A percentile compares a stretch with the other conserved stretches of the same genome.
These are phyloP conservation scores for Cystobasidiaceae sp. DNA, from an alignment of 1,284 basidiomycete species.

Conservation along the genomic window DNA sequence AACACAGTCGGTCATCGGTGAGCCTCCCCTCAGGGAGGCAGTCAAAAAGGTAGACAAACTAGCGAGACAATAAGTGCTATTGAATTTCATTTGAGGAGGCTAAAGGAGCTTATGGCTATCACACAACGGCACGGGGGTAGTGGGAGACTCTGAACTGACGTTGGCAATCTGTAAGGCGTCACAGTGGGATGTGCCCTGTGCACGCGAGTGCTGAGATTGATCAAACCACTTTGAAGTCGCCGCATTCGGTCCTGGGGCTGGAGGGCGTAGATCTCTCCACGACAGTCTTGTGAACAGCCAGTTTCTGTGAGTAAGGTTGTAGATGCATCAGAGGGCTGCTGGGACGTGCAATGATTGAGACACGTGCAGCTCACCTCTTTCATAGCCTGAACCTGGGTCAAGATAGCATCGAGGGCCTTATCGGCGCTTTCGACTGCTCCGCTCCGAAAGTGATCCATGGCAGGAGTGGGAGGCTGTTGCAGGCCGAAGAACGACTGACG, in stretches of 20 bases:
- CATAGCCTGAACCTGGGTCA: constrained; percentile 15
- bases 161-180: background rate
- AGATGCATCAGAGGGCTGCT: background rate
- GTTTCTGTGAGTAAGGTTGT: background rate
- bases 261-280: background rate
- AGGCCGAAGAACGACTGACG: background rate
- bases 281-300: constrained; percentile 3
- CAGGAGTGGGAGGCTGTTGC: background rate
- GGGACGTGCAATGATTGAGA: too few relatives aligned
- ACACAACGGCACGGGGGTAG: background rate
- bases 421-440: constrained; percentile 28
- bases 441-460: background rate
- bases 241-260: constrained; percentile 17
- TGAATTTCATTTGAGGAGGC: background rate
- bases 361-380: constrained; percentile 18
- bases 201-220: background rate
- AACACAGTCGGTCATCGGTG: too few relatives aligned
- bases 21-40: too few relatives aligned
- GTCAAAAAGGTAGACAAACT: too few relatives aligned
- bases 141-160: background rate
- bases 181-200: background rate
- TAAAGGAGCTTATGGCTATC: background rate
- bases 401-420: constrained; percentile 27
- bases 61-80: too few relatives aligned
- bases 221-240: constrained; percentile 25